Base-by-base conservation (phyloP, 2,329 filamentous ascomycete species). In the Monosporascus sp. region DNA sequence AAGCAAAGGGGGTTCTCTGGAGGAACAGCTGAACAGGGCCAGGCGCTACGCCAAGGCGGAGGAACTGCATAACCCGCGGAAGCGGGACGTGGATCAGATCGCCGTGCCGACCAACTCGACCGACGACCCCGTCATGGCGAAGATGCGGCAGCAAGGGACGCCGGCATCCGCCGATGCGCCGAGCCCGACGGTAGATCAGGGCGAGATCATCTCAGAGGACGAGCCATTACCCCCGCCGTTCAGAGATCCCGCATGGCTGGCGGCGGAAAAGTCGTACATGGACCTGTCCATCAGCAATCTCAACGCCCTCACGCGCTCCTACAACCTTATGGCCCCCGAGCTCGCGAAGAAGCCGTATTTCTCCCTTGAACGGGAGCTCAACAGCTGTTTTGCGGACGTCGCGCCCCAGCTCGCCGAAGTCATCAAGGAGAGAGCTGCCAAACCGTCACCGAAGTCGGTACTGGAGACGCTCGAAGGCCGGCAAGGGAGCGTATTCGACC, bases 301-400 rank as follows among this genome's bases (percentile, higher is more conserved):
- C 52, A 97, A 97, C 70, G 70, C 73, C 31, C 77, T 95, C 48
- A 87, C 90, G 7, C 83, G 94, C 25, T 89, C 89, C 15, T 99
- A 99, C 75, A 97, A 97, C 63, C 81, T 97, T 3, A 93, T 96
- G 84, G 93, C 94, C 0, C 94, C 94, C 0, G 87, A 90, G 51
- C 78, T 96, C 2, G 92, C 93, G 2, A 95, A 94, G 72, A 96
- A 96, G 69, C 90, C 93, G 0, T 97, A 97, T 69, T 91, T 90
- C 65, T 85, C 79, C 2, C 81, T 97, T 7, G 83, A 91, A 45
- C 83, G 93, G 48, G 94, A 99, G 71, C 77, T 97, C 17, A 79
- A 78, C 31, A 77, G 82, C 3, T 97, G 92, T 67, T 97, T 85
- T 65, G 88, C 90, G 1, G 92, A 96, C 55, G 86, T 96, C 1